Base-by-base conservation (phyloP, 345 rosid species). In the Citrus hindsii region DNA sequence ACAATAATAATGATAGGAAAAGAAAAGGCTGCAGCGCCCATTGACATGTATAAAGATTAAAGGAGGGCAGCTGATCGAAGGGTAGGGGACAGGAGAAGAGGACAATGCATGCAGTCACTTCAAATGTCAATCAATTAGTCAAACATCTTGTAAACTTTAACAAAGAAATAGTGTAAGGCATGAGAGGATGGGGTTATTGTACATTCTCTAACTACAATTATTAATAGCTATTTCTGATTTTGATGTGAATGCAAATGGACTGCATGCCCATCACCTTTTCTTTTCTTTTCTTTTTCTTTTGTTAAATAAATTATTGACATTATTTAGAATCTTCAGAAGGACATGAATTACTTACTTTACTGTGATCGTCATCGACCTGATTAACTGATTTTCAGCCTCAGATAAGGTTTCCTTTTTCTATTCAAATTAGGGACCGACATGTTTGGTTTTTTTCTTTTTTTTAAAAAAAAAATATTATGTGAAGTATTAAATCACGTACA, bases 171-270 rank as follows among this genome's bases (percentile, higher is more conserved):
- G 55, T 19, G 30, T 2, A 40, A 7, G 62, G 61, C 56, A 60
- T 14, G 51, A 40, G 67, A 32, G 51, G n/a, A 56, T 67, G 63
- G 59, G 55, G 4, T 42, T 5, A 1, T 51, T 67, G 55, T 38
- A 12, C 33, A 62, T 27, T 6, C 37, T 5, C 12, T 53, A 12
- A 19, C 38, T 38, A 9, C 37, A 85, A 85, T 78, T 78, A 82
- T 83, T 80, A 64, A 63, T 81, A 64, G 59, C 81, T 33, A 85
- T 81, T 84, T 77, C 87, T 86, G 86, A 81, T 81, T 84, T 86
- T 84, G 86, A 88, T 86, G 82, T 84, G 87, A 88, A 81, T 84
- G 83, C 87, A 82, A 46, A 46, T 46, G 51, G 5, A 46, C 18
- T 46, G 51, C 51, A 46, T 13, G 51, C 18, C 51, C 51, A 12